Evolutionary conservation across 2,329 filamentous ascomycete species (phyloP).

Genomic region (Clarireedia sp.): DNA sequence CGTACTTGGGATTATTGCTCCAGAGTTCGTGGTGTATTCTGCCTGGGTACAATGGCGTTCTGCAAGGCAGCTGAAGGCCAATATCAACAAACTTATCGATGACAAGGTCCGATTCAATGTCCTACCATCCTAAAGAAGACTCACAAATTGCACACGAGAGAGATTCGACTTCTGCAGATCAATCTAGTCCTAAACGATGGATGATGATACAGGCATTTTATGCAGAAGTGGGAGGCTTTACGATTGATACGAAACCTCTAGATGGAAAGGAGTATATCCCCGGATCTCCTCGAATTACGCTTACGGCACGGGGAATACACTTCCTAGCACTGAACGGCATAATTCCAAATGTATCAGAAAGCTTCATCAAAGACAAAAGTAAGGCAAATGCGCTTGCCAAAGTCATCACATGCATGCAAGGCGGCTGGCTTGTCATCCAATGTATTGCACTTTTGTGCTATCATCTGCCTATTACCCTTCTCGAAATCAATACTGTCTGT

Average conservation of each 20-base stretch:
- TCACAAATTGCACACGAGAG: not conserved
- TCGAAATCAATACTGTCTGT: slow-evolving; percentile 25
- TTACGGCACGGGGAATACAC: not conserved
- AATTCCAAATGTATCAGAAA: not conserved
- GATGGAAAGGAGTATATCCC: not conserved
- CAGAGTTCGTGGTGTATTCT: slow-evolving; percentile 29
- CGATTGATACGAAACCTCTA: not conserved
- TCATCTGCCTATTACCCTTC: slow-evolving; percentile 19
- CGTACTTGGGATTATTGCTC: slow-evolving; percentile 26
- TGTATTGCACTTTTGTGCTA: slow-evolving; percentile 15
- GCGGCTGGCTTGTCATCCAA: slow-evolving; percentile 21
- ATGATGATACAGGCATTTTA: slow-evolving; percentile 13
- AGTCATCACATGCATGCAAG: slow-evolving; percentile 22
- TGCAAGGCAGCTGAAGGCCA: not conserved
- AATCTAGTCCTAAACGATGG: not conserved
- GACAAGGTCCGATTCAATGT: not conserved
- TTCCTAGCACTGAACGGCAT: not conserved
- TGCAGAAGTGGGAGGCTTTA: slow-evolving; percentile 15
- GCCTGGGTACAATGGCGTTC: slow-evolving; percentile 16
- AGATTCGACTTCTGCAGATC: not conserved
- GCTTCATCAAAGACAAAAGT: slow-evolving; percentile 23
- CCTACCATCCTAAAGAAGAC: not conserved
- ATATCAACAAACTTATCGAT: not conserved
- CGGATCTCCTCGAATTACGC: not conserved
- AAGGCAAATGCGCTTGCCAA: slow-evolving; percentile 25